phyloP scores from a whole-genome alignment of 805 yeast species.

The Maudiozyma barnettii region DNA sequence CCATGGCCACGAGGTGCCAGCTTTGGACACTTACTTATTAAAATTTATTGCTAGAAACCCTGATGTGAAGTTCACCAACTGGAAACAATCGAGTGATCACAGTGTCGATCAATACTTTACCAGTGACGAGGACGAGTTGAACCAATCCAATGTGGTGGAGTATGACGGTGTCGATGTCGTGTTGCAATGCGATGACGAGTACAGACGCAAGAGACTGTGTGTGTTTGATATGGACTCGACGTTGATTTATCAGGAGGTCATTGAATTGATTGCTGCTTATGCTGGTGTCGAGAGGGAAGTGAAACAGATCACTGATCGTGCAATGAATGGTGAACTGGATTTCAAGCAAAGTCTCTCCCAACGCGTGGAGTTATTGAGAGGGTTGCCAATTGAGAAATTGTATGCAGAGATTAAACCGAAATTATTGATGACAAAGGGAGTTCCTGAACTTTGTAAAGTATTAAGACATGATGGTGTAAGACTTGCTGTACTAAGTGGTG shows the following conservation, averaged over 20 bases:
- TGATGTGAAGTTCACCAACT: conserved; percentile 3
- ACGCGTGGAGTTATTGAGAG: conserved; percentile 73
- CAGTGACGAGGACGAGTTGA: neutral
- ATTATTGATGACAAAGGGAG: conserved; percentile 78
- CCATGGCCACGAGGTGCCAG: conserved; percentile 6
- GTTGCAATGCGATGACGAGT: conserved; percentile 15
- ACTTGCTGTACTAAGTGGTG: conserved; percentile 88
- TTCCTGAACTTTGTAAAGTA: conserved; percentile 53
- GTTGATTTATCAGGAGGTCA: conserved; percentile 89
- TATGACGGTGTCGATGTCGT: conserved; percentile 16
- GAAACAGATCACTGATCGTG: conserved; percentile 78
- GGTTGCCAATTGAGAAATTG: conserved; percentile 59
- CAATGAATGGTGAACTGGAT: conserved; percentile 96
- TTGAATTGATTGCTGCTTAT: conserved; percentile 87
- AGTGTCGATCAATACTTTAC: conserved; percentile 8
- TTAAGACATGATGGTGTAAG: conserved; percentile 54
- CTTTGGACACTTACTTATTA: neutral
- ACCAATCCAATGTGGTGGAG: neutral
- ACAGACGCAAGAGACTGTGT: conserved; percentile 41
- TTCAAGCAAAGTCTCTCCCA: conserved; percentile 69
- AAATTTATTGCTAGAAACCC: neutral
- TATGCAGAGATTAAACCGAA: conserved; percentile 72
- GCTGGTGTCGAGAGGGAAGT: conserved; percentile 88
- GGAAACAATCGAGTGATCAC: neutral
- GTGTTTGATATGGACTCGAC: conserved; percentile 99